Evolutionary conservation across 176 grass and related monocot genomes (phyloP).

Genomic region (Phoenix roebelenii): DNA sequence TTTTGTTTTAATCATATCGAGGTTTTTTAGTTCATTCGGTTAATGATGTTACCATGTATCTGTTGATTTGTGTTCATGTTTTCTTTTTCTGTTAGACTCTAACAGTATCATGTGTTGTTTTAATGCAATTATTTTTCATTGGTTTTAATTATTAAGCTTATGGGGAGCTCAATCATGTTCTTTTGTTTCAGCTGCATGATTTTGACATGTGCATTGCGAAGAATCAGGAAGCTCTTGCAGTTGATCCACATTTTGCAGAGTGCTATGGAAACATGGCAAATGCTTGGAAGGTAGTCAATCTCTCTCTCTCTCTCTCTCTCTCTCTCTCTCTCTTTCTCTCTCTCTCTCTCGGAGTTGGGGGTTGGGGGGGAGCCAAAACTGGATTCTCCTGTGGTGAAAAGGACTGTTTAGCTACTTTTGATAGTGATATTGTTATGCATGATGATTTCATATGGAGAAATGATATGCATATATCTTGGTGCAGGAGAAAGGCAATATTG

Average conservation of each 20-base stretch:
- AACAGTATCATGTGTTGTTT: too few relatives aligned
- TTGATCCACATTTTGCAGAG: constrained; percentile 86
- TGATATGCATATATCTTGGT: constrained; percentile 11
- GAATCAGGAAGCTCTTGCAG: constrained; percentile 88
- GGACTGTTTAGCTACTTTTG: too few relatives aligned
- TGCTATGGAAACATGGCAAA: constrained; percentile 99
- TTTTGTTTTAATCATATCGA: constrained; percentile 3
- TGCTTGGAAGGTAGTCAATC: constrained; percentile 86
- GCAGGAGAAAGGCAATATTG: constrained; percentile 88
- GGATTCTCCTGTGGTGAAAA: too few relatives aligned
- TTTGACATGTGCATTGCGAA: constrained; percentile 92
- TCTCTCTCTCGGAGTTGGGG: too few relatives aligned
- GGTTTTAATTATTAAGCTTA: too few relatives aligned
- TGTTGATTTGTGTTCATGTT: neutral
- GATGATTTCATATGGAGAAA: too few relatives aligned
- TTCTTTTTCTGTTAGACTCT: too few relatives aligned
- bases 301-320: neutral
- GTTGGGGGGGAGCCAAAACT: too few relatives aligned
- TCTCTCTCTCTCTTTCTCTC: neutral
- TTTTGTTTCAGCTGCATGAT: constrained; percentile 45
- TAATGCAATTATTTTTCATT: too few relatives aligned
- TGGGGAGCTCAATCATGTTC: neutral
- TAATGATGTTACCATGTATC: constrained; percentile 11
- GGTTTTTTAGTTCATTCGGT: constrained; percentile 1
- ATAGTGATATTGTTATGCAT: too few relatives aligned